Evolutionary conservation across 2,329 filamentous ascomycete genomes (phyloP).

Genomic region (Arthroderma sp.): DNA sequence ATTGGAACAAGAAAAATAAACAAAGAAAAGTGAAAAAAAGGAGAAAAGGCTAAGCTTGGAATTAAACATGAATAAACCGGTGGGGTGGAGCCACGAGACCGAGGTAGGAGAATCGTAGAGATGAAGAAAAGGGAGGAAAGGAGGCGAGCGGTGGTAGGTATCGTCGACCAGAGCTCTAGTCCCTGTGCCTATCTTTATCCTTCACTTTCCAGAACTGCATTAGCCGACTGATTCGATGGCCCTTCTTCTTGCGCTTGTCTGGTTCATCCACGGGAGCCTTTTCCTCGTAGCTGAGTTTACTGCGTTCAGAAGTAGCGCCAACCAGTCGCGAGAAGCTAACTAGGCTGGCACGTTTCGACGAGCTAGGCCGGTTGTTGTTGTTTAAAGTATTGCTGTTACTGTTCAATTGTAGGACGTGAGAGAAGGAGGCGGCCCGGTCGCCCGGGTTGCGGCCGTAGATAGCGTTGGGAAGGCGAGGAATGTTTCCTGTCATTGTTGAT

Average conservation of each 20-base stretch:
- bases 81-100: background rate
- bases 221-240: conserved; percentile 35
- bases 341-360: conserved; percentile 37
- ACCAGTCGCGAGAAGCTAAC: conserved; percentile 39
- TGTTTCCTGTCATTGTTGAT: conserved; percentile 35
- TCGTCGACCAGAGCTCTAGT: conserved; percentile 2
- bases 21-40: background rate
- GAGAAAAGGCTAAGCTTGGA: background rate
- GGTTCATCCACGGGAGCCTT: conserved; percentile 31
- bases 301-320: conserved; percentile 33
- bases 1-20: conserved; percentile 3
- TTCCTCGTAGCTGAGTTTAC: conserved; percentile 36
- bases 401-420: conserved; percentile 28
- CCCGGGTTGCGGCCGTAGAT: conserved; percentile 31
- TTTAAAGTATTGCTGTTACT: conserved; percentile 28
- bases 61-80: background rate
- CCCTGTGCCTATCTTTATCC: conserved; percentile 30
- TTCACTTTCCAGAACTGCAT: conserved; percentile 41
- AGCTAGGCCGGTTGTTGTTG: conserved; percentile 29
- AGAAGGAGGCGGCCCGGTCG: conserved; percentile 36
- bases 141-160: background rate
- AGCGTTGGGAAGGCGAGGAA: conserved; percentile 31
- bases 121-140: background rate
- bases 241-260: conserved; percentile 35
- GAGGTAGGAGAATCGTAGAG: background rate